Evolutionary conservation across 2,329 filamentous ascomycete species (phyloP).

Genomic region (Decorospora gaudefroyi): DNA sequence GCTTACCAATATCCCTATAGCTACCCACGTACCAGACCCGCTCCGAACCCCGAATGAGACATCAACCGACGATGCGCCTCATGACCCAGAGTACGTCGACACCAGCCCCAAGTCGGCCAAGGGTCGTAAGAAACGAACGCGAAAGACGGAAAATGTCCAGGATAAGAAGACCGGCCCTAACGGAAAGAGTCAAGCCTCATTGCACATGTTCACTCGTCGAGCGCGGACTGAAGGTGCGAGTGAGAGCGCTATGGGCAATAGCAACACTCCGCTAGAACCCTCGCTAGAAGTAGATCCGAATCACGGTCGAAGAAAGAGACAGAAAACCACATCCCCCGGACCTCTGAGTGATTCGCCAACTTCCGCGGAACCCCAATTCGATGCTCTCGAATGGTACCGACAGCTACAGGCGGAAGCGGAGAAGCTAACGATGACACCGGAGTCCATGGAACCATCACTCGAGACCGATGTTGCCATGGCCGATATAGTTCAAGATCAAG

Average conservation of each 20-base stretch:
- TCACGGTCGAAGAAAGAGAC: constrained; percentile 44
- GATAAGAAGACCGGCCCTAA: constrained; percentile 14
- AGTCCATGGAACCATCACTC: not conserved
- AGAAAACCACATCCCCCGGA: constrained; percentile 43
- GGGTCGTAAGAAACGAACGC: constrained; percentile 31
- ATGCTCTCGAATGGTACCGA: constrained; percentile 30
- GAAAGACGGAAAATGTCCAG: constrained; percentile 25
- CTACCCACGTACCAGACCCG: constrained; percentile 16
- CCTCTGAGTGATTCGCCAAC: not conserved
- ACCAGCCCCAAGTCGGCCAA: constrained; percentile 19
- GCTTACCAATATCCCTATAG: constrained; percentile 20
- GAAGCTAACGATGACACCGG: not conserved
- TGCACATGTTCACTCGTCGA: constrained; percentile 35
- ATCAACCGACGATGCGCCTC: constrained; percentile 18
- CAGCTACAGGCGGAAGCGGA: constrained; percentile 37
- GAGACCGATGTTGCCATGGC: not conserved
- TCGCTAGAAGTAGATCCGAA: constrained; percentile 40
- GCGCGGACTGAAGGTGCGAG: constrained; percentile 3
- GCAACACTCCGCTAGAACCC: constrained; percentile 7
- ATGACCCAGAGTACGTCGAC: constrained; percentile 25
- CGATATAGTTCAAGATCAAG: constrained; percentile 3
- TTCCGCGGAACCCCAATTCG: constrained; percentile 1
- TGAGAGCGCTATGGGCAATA: not conserved
- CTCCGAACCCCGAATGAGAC: constrained; percentile 7
- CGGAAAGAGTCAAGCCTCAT: constrained; percentile 32